These are phyloP conservation scores for Coniochaeta sp. DNA, from an alignment of 2,329 filamentous ascomycete species.

Conservation along the genomic window DNA sequence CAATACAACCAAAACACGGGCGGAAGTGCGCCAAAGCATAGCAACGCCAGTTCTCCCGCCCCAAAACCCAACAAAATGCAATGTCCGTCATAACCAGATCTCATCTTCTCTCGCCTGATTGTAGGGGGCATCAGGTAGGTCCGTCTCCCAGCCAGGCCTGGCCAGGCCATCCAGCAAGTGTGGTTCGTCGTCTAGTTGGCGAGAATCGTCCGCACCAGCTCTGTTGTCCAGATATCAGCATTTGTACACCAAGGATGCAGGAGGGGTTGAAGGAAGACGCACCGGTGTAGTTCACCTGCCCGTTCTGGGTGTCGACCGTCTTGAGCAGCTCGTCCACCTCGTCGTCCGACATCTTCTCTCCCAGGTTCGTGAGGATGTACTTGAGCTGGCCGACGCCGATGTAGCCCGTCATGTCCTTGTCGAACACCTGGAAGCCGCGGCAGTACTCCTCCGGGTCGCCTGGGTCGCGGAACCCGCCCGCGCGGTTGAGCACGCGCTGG, in stretches of 20 bases:
- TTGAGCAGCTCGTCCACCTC: constrained; percentile 98
- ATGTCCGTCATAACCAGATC: constrained; percentile 8
- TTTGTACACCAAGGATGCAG: no score
- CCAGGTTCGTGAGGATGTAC: constrained; percentile 95
- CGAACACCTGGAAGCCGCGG: constrained; percentile 97
- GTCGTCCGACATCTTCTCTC: constrained; percentile 98
- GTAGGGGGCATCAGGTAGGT: not conserved
- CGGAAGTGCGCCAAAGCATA: not conserved
- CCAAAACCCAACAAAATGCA: constrained; percentile 2
- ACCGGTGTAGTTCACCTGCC: constrained; percentile 98
- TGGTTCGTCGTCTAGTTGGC: constrained; percentile 65
- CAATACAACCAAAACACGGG: not conserved
- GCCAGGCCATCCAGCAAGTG: no score
- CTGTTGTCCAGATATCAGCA: constrained; percentile 32
- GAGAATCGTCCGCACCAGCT: constrained; percentile 80
- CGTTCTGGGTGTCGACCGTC: constrained; percentile 92
- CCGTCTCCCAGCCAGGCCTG: not conserved
- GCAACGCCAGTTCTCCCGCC: not conserved
- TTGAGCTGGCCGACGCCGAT: constrained; percentile 97
- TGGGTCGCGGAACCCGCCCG: constrained; percentile 95
- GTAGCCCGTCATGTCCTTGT: constrained; percentile 97
- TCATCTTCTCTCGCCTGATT: not conserved
- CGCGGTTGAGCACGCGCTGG: constrained; percentile 92
- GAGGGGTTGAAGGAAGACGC: constrained; percentile 24
- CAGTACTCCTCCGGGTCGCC: constrained; percentile 98